These are phyloP conservation scores for Anisodus tanguticus DNA, from an alignment of 257 asterid genomes.

Conservation along the genomic window DNA sequence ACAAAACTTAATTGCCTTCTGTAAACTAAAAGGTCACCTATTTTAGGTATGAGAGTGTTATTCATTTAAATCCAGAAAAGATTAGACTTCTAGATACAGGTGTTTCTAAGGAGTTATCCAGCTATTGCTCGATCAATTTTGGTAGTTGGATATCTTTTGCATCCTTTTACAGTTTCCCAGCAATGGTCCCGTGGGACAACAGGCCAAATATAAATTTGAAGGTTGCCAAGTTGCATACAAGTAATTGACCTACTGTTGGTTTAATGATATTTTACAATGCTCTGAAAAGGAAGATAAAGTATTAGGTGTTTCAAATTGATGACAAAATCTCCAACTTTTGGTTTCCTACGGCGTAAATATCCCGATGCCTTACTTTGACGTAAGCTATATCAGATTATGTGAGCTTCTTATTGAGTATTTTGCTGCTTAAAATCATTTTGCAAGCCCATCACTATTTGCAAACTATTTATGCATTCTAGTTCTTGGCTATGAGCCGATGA, in stretches of 20 bases:
- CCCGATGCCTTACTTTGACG: neutral
- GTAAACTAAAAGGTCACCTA: neutral
- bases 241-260: neutral
- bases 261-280: neutral
- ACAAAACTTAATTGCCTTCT: neutral
- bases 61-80: neutral
- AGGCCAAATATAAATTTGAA: neutral
- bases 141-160: conserved; percentile 18
- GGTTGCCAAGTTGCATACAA: conserved; percentile 22
- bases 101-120: neutral
- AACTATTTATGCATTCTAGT: conserved; percentile 10
- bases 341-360: neutral
- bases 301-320: neutral
- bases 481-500: conserved; percentile 14
- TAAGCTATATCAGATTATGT: conserved; percentile 6
- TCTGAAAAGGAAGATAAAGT: conserved; percentile 25
- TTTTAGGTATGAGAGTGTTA: neutral
- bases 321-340: neutral
- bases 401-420: neutral
- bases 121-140: neutral
- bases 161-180: neutral
- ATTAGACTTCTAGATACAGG: neutral
- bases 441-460: neutral
- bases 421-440: conserved; percentile 16
- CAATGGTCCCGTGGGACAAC: neutral